Percentiles rank a stretch among this genome's conserved stretches.
Evolutionary conservation across 2,329 filamentous ascomycete species (phyloP).

Genomic region (Phialocephala sp.): DNA sequence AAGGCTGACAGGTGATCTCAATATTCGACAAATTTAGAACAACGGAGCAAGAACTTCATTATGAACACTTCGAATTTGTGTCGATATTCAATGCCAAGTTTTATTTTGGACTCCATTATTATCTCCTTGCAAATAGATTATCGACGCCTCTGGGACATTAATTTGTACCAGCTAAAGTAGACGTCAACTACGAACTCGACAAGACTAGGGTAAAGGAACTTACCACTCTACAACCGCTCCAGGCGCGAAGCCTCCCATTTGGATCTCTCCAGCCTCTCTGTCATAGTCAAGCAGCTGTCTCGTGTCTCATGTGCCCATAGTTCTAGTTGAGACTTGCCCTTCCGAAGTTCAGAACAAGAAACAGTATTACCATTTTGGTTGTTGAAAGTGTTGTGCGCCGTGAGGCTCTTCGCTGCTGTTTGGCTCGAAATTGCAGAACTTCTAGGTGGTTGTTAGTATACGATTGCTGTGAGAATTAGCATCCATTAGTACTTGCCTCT

Average conservation of each 20-base stretch:
- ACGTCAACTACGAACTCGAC: background rate
- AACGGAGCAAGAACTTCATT: no score
- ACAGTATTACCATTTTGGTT: no score
- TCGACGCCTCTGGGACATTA: background rate
- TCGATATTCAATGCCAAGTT: background rate
- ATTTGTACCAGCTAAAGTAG: background rate
- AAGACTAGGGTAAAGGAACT: background rate
- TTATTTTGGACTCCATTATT: background rate
- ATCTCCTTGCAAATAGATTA: background rate
- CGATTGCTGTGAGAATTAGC: background rate
- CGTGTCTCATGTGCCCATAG: background rate
- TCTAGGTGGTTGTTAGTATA: background rate
- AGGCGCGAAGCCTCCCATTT: background rate
- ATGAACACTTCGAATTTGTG: no score
- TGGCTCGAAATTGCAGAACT: background rate
- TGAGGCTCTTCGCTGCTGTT: background rate
- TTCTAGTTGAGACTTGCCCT: slow-evolving; percentile 1
- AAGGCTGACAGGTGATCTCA: no score
- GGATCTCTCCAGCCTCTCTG: slow-evolving; percentile 4
- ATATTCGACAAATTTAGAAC: no score
- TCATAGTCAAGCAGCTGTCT: background rate
- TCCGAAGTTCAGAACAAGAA: no score
- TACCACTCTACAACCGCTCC: slow-evolving; percentile 1
- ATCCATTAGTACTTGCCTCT: background rate
- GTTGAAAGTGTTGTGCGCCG: background rate